A percentile compares a stretch with the other conserved stretches of the same genome.
phyloP scores from a whole-genome alignment of 305 asterid species.

The Fraxinus latifolia region DNA sequence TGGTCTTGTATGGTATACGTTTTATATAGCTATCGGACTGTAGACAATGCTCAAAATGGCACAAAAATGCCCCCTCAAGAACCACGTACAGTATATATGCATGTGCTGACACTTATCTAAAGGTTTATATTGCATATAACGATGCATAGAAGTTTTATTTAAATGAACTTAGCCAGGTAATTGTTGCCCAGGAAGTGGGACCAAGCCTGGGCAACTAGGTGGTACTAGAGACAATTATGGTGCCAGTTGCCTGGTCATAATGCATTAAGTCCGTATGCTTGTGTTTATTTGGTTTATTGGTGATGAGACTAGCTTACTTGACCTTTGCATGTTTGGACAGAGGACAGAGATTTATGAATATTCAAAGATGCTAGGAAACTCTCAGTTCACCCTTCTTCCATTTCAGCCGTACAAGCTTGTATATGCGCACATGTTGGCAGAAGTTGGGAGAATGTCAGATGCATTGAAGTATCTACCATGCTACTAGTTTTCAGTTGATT shows the following conservation, averaged over 20 bases:
- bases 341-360: constrained; percentile 87
- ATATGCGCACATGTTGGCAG: constrained; percentile 93
- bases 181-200: constrained; percentile 13
- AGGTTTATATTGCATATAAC: background rate
- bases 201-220: constrained; percentile 20
- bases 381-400: constrained; percentile 83
- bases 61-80: background rate
- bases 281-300: constrained; percentile 11
- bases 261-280: background rate
- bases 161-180: background rate
- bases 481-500: constrained; percentile 23
- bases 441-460: constrained; percentile 90
- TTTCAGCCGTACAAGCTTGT: constrained; percentile 95
- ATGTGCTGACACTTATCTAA: background rate
- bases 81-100: background rate
- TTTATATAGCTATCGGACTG: background rate
- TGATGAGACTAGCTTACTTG: constrained; percentile 25
- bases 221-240: background rate
- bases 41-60: background rate
- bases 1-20: background rate
- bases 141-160: background rate
- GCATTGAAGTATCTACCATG: constrained; percentile 63
- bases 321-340: constrained; percentile 47
- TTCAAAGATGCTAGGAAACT: constrained; percentile 79
- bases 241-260: constrained; percentile 13